Evolutionary conservation across 2,329 filamentous ascomycete species (phyloP).

Genomic region (Didymella keratinophila): DNA sequence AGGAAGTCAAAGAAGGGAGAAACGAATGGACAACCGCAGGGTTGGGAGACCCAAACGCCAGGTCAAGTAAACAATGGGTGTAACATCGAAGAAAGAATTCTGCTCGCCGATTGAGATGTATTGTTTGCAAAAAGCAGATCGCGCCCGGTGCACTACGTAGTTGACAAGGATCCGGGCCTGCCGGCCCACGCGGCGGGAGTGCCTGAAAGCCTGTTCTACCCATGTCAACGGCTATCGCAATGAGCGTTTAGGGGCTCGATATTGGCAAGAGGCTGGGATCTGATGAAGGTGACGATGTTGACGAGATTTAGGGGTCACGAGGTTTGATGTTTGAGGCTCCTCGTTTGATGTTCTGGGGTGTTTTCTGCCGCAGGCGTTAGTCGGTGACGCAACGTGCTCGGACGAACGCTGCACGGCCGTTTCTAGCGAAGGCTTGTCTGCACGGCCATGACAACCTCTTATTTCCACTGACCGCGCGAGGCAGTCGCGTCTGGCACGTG

Average conservation of each 20-base stretch:
- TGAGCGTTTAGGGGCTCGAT: slow-evolving; percentile 1
- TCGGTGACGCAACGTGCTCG: slow-evolving; percentile 4
- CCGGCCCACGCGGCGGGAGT: slow-evolving; percentile 20
- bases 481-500: neutral
- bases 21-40: slow-evolving; percentile 21
- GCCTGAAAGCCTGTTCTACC: slow-evolving; percentile 24
- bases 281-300: slow-evolving; percentile 11
- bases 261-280: slow-evolving; percentile 11
- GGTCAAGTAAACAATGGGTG: slow-evolving; percentile 19
- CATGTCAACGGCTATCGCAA: slow-evolving; percentile 25
- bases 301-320: slow-evolving; percentile 2
- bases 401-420: slow-evolving; percentile 19
- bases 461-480: slow-evolving; percentile 4
- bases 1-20: slow-evolving; percentile 17
- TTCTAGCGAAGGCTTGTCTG: slow-evolving; percentile 10
- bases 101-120: slow-evolving; percentile 4
- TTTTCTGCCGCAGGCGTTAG: neutral
- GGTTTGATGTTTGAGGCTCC: slow-evolving; percentile 8
- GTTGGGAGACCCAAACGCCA: slow-evolving; percentile 17
- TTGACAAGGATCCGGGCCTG: slow-evolving; percentile 20
- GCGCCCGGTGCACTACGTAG: slow-evolving; percentile 18
- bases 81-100: slow-evolving; percentile 12
- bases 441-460: slow-evolving; percentile 2
- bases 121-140: slow-evolving; percentile 14
- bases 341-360: slow-evolving; percentile 4